These are phyloP conservation scores for Epichloe aotearoae DNA, from an alignment of 2,329 filamentous ascomycete species.

Conservation along the genomic window DNA sequence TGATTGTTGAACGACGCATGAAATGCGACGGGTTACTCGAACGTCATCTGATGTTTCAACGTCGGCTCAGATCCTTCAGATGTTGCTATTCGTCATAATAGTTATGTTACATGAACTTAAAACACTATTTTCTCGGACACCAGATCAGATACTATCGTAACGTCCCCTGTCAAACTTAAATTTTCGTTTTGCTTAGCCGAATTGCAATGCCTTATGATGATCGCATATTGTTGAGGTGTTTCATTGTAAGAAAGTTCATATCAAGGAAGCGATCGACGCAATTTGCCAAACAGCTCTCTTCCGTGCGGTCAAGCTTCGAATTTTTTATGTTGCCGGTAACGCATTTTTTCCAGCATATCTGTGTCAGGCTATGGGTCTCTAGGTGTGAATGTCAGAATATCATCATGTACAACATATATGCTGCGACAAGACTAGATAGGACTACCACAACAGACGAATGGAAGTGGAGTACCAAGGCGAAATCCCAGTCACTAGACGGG, in stretches of 20 bases:
- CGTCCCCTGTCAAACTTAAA: no score
- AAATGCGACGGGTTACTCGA: no score
- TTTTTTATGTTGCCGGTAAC: slow-evolving; percentile 62
- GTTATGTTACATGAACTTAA: no score
- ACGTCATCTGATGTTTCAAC: no score
- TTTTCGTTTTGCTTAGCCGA: background rate
- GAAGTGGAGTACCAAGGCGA: no score
- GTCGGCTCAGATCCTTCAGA: no score
- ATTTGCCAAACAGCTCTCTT: slow-evolving; percentile 78
- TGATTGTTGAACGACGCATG: no score
- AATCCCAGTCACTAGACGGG: no score
- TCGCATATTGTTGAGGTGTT: slow-evolving; percentile 59
- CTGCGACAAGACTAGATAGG: background rate
- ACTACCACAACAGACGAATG: background rate
- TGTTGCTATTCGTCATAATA: no score
- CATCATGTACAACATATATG: slow-evolving; percentile 9
- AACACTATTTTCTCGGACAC: no score
- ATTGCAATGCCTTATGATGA: slow-evolving; percentile 7
- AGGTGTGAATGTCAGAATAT: background rate
- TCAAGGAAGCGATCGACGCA: slow-evolving; percentile 93
- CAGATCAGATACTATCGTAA: no score
- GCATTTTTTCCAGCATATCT: slow-evolving; percentile 93
- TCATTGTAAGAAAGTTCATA: slow-evolving; percentile 70
- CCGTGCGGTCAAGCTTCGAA: slow-evolving; percentile 58
- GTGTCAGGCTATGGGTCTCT: slow-evolving; percentile 45